phyloP scores from a whole-genome alignment of 2,329 filamentous ascomycete species.

The Diaporthe velutina region DNA sequence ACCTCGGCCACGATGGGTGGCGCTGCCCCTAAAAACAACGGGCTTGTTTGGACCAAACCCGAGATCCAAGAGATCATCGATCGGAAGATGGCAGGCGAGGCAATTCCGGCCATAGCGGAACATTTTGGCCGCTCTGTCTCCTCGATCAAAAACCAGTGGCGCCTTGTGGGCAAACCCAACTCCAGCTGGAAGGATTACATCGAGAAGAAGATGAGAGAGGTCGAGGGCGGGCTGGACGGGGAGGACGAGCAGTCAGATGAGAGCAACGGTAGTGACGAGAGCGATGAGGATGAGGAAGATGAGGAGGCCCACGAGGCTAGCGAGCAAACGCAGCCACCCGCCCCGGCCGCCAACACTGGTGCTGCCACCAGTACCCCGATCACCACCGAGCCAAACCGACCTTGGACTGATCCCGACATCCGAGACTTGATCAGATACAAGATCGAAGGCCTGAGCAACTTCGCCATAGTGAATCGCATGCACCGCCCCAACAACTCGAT shows the following conservation, averaged over 20 bases:
- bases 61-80: not conserved
- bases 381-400: not conserved
- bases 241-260: not conserved
- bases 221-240: fast-evolving
- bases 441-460: not conserved
- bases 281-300: not conserved
- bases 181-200: not conserved
- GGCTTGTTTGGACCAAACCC: not conserved
- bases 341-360: not conserved
- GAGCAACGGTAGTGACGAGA: not conserved
- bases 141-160: not conserved
- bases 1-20: not conserved
- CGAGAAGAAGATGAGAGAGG: not conserved
- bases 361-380: not conserved
- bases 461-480: not conserved
- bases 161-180: not conserved
- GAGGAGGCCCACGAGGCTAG: no score
- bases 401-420: not conserved
- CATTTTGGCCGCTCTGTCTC: not conserved
- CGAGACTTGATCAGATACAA: not conserved
- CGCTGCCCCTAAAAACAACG: not conserved
- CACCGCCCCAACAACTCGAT: not conserved
- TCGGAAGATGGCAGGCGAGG: not conserved
- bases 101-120: not conserved
- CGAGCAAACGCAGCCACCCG: not conserved